Conservation (phyloP, 768 basidiomycete genomes). For the Termitomyces sp. region DNA sequence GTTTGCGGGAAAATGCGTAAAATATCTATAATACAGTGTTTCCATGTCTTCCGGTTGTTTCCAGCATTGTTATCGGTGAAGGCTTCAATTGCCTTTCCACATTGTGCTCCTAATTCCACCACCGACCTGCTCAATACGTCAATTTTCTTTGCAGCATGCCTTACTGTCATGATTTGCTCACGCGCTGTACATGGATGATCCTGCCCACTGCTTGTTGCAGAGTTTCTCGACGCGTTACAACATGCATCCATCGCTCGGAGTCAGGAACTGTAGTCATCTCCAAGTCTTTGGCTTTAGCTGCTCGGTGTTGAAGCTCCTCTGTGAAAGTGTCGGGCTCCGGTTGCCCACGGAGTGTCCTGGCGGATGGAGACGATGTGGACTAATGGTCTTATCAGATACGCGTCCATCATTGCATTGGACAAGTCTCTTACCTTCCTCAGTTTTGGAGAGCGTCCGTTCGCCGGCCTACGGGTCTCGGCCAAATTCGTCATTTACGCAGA, state of each 20-base stretch:
- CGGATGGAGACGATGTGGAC: constrained; percentile 21
- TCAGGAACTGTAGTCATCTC: neutral
- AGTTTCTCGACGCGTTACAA: constrained; percentile 25
- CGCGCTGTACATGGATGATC: constrained; percentile 19
- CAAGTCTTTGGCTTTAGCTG: constrained; percentile 5
- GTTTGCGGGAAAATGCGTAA: neutral
- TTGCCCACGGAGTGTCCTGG: constrained; percentile 2
- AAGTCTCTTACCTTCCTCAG: constrained; percentile 19
- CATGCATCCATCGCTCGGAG: constrained; percentile 25
- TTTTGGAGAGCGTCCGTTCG: constrained; percentile 9
- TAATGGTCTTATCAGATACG: constrained; percentile 3
- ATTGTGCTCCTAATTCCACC: neutral
- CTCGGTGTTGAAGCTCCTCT: constrained; percentile 12
- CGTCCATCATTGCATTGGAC: neutral
- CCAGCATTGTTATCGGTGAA: neutral
- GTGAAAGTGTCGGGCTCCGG: constrained; percentile 2
- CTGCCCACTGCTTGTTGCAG: constrained; percentile 22
- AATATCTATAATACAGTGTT: neutral
- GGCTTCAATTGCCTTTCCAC: neutral
- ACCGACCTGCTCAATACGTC: neutral
- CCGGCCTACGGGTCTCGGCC: neutral
- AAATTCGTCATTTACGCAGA: neutral
- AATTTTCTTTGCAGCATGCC: neutral
- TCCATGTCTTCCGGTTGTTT: neutral
- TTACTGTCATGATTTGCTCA: constrained; percentile 2